Base-by-base conservation (phyloP, 192 early-diverging fungal species). In the Pilobolus umbonatus region DNA sequence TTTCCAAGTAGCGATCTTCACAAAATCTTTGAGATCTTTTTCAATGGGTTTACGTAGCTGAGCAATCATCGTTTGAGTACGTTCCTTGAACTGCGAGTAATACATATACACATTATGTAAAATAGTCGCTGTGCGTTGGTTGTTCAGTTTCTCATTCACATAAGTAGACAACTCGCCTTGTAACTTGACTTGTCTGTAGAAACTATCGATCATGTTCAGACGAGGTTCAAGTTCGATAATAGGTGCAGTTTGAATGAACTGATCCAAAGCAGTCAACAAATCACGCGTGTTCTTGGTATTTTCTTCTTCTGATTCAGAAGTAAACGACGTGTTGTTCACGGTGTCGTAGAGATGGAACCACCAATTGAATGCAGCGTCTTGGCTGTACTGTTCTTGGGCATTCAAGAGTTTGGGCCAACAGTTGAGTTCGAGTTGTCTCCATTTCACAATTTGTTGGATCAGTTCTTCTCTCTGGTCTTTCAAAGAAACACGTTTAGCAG, bases 1-100 rank as follows among this genome's bases (percentile, higher is more conserved):
- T 69, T 95, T 95, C 93, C 94, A 99, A 42, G 80, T 88, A 4
- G 95, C 95, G 60, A 99, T 92, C 75, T 92, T 87, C 31, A 99
- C 93, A 60, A 92, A 95, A 55, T 93, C 91, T 44, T 87, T 80
- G 68, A 99, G 77, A 24, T 98, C 93, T 58, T 92, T 92, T 34
- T 82, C 76, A 31, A 99, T 86, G 1, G 91, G 83, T 59, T 88
- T 84, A 39, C 85, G 79, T 3, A 77, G 57, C 14, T 71, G 64
- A 1, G 75, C 75, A 31, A 95, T 59, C 5, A 79, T 76, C n/a
- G 71, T 71, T 8, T 77, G 69, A 21, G 90, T 77, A 31, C 63
- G 69, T 19, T 71, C 62, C 17, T 63, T 54, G 59, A 90, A 98
- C 69, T 94, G 91, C 49, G 64, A 43, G 61, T 95, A 99, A 68